Percentiles rank a stretch among this genome's conserved stretches.
Conservation (phyloP, 805 yeast species). For the Scheffersomyces ergatensis region DNA sequence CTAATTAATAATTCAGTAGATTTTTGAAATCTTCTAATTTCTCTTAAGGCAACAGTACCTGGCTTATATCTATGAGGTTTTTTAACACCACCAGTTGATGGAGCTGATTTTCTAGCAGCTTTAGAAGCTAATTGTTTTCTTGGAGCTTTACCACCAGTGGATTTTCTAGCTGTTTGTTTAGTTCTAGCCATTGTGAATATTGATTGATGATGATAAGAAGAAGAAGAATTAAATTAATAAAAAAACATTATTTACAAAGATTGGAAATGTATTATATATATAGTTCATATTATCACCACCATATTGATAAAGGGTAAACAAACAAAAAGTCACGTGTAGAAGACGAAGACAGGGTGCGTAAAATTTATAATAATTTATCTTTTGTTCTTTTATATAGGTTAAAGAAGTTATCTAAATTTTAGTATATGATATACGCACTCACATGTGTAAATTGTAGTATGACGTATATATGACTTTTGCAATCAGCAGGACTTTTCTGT, state of each 20-base stretch:
- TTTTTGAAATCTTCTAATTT: slow-evolving; percentile 50
- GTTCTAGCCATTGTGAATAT: slow-evolving; percentile 46
- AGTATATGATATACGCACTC: no score
- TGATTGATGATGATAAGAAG: slow-evolving; percentile 1
- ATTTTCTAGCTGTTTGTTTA: slow-evolving; percentile 50
- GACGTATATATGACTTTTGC: no score
- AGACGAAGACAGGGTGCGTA: no score
- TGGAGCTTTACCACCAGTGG: slow-evolving; percentile 53
- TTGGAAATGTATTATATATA: no score
- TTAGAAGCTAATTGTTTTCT: slow-evolving; percentile 51
- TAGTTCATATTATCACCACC: no score
- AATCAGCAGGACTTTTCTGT: no score
- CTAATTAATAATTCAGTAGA: slow-evolving; percentile 48
- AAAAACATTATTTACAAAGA: not conserved
- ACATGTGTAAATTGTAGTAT: no score
- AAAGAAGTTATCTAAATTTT: no score
- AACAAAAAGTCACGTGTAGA: no score
- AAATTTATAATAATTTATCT: no score
- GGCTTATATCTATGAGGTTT: slow-evolving; percentile 54
- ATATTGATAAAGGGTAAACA: no score
- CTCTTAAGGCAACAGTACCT: slow-evolving; percentile 52
- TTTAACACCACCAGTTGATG: slow-evolving; percentile 50
- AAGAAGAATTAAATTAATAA: not conserved
- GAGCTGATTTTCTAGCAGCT: slow-evolving; percentile 52
- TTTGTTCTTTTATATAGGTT: no score